These are phyloP conservation scores for Fusarium camptoceras DNA, from an alignment of 2,329 filamentous ascomycete species.

Conservation along the genomic window DNA sequence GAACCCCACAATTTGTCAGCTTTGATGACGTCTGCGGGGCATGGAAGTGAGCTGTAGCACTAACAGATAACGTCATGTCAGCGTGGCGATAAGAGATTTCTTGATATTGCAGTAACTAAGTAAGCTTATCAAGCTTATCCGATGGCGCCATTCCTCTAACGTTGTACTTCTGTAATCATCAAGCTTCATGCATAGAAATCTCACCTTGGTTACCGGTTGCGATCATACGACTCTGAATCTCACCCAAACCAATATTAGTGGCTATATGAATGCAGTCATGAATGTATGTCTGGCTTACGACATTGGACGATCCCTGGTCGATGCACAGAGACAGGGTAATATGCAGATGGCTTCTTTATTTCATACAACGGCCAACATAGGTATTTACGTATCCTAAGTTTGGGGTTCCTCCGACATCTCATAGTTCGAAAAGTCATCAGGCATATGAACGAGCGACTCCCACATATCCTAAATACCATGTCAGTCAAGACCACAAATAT, in stretches of 20 bases:
- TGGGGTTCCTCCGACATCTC: constrained; percentile 9
- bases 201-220: not conserved
- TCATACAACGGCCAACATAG: too few species aligned
- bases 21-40: constrained; percentile 27
- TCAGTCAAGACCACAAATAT: not conserved
- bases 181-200: not conserved
- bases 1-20: constrained; percentile 20
- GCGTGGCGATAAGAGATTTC: rapidly evolving
- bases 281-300: too few species aligned
- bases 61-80: constrained; percentile 4
- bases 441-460: constrained; percentile 31
- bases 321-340: too few species aligned
- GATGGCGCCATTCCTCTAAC: not conserved
- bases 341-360: too few species aligned
- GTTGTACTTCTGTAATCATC: not conserved
- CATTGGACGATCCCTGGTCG: too few species aligned
- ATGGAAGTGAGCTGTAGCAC: not conserved
- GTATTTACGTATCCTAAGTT: too few species aligned
- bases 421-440: constrained; percentile 16
- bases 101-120: not conserved
- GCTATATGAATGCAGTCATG: too few species aligned
- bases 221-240: not conserved
- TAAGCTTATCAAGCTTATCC: constrained; percentile 2
- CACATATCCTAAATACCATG: constrained; percentile 8
- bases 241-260: too few species aligned